Base-by-base conservation (phyloP, 2,329 filamentous ascomycete genomes). In the Beauveria australis region DNA sequence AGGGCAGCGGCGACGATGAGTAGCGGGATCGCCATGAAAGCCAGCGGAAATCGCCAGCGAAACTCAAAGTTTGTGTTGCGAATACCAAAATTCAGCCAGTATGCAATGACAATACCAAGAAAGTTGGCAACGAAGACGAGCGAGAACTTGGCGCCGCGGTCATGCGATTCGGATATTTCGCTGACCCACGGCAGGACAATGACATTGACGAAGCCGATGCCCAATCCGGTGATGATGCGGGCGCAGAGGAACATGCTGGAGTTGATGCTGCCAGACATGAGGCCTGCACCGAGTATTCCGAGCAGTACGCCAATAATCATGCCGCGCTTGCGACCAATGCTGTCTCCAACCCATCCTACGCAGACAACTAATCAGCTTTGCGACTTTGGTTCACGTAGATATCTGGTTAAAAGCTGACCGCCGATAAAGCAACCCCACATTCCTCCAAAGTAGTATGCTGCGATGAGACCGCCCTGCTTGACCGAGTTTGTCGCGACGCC, bases 121-220 rank as follows among this genome's bases (percentile, higher is more conserved):
- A 80, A 81, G 65, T 82, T 81, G 44, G 79, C 78, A 56, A 81
- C 76, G 66, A 82, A 81, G 49, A 80, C 77, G 59, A 79, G 77
- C 19, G 74, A 78, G 40, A 80, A 71, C 57, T 70, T 77, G 2
- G 73, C 74, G 60, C 79, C 79, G 4, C 79, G 74, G 63, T 79
- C 75, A 28, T 73, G 68, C 6, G 79, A 76, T 3, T 74, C 70
- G 3, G 79, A 79, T 2, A 75, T 75, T 66, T 82, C 79, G 1
- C 77, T 76, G 47, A 81, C 75, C 60, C 78, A 70, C 1, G 79
- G 78, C 5, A 78, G 78, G 7, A 78, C 76, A 63, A 81, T 80
- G 49, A 75, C 78, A 40, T 76, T 81, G 65, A 80, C 66, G 66
- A 74, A 76, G 55, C 80, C 81, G 24, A 79, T 81, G 24, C 81